Evolutionary conservation across 1,284 basidiomycete species (phyloP).

Genomic region (Ceratobasidium sp.): DNA sequence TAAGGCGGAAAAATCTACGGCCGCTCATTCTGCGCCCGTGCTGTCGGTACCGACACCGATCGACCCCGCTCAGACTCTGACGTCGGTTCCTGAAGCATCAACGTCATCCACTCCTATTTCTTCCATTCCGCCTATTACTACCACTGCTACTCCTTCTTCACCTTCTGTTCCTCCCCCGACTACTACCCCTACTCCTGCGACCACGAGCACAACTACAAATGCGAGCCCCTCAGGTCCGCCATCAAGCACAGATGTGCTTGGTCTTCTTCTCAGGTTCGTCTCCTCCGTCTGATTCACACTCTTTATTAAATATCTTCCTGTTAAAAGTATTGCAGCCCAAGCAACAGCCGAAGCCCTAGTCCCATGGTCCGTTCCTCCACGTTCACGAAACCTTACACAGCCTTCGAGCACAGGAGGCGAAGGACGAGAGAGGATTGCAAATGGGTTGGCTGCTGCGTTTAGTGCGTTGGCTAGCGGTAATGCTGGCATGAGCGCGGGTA

Average conservation of each 20-base stretch:
- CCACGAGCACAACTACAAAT: background rate
- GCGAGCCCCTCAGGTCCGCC: background rate
- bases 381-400: slow-evolving; percentile 58
- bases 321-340: slow-evolving; percentile 36
- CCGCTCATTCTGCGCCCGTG: too few relatives aligned
- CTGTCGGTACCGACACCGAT: too few relatives aligned
- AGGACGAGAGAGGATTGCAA: slow-evolving; percentile 17
- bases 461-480: slow-evolving; percentile 11
- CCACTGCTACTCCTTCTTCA: background rate
- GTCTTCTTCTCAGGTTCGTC: slow-evolving; percentile 78
- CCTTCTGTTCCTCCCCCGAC: background rate
- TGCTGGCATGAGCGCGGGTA: too few relatives aligned
- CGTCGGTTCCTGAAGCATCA: background rate
- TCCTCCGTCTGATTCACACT: slow-evolving; percentile 45
- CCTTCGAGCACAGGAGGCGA: slow-evolving; percentile 69
- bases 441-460: slow-evolving; percentile 37
- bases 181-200: background rate
- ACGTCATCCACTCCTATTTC: slow-evolving; percentile 4
- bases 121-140: background rate
- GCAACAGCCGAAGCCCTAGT: slow-evolving; percentile 43
- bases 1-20: too few relatives aligned
- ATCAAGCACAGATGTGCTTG: slow-evolving; percentile 77
- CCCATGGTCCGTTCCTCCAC: slow-evolving; percentile 39
- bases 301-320: slow-evolving; percentile 21
- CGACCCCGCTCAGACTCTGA: too few relatives aligned